Evolutionary conservation across 345 rosid genomes (phyloP), one percentile per base, ranked within the genome.

Genomic region (Aegle marmelos): DNA sequence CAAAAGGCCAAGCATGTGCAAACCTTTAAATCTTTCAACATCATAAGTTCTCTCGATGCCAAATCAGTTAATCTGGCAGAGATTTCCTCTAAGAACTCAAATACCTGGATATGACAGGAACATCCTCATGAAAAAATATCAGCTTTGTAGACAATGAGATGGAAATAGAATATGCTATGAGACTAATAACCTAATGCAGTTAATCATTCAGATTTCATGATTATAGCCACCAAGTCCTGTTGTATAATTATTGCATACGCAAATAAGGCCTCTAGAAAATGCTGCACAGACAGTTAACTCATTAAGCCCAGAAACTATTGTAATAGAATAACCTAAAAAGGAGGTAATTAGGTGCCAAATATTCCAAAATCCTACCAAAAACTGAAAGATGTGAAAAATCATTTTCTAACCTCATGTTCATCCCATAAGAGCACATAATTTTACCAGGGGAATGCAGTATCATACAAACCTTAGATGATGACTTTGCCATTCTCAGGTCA

Each of bases 1-100:
- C 45, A 72, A 45, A 31, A 21, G 63, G 24, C 16, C 36, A 77
- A 81, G 65, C 39, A 41, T 54, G 41, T 75, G 68, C 75, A 72
- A 76, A 95, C 99, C 98, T 95, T 95, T 76, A 95, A 79, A 72
- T 90, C 96, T 88, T 90, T 88, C 85, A 95, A 85, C 66, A 88
- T 34, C n/a, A 84, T 66, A 59, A 95, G 87, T 83, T 95, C 99
- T 86, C 90, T 81, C 41, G 68, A 71, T 63, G 96, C 99, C 82
- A 89, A 81, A 73, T 91, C 91, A 61, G 90, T 86, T 84, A 95
- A 89, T 87, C 86, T 87, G 82, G 92, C 81, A 70, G 99, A 95
- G 79, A 95, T 84, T 66, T 91, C 94, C 85, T 95, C 99, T 71
- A 95, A 85, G 90, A 95, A 95, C 80, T 89, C 92, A 85, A 88